Evolutionary conservation across 192 early-diverging fungal genomes (phyloP), one percentile per base, ranked within the genome.

Genomic region (Backusella circina): DNA sequence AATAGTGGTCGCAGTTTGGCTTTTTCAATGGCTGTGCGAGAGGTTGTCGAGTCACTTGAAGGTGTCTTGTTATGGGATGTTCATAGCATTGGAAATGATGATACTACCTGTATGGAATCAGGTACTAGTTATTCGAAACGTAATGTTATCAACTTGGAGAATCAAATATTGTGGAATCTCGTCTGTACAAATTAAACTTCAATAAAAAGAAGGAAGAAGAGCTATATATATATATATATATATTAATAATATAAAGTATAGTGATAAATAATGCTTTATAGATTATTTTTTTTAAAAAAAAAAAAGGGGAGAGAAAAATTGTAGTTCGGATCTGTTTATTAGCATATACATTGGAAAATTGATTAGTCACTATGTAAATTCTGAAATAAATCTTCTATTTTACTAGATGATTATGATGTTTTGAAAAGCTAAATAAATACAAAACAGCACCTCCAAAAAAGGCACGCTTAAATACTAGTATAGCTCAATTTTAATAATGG

Each of bases 111-210:
- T 54, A 28, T 73, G 18, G 67, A 67, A 12, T 8, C 15, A 15
- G 76, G 76, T 0, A 57, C 72, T 12, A 47, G 57, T 21, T 77
- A 81, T 50, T 73, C 75, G 8, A 67, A 72, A 26, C 65, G 73
- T 18, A 72, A 73, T 37, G 75, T 81, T 16, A 67, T 81, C 31
- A 74, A 72, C 65, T 32, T 81, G 6, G 79, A 81, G 47, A 81
- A 81, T 26, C 65, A 71, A 7, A 28, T 80, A 18, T 66, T 80
- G 38, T 76, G 74, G 79, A 80, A 80, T 37, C 54, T 76, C 16
- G 13, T 71, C 38, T 71, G 69, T 44, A 61, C 54, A 61, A 61
- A 61, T 28, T 61, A 61, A 61, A 61, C 54, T 61, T 61, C 54
- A 61, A 61, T 61, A 61, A 61, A 61, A 36, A 44, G 15, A 44